phyloP scores from a whole-genome alignment of 2,329 filamentous ascomycete species.

The Myrmaecium sp. region DNA sequence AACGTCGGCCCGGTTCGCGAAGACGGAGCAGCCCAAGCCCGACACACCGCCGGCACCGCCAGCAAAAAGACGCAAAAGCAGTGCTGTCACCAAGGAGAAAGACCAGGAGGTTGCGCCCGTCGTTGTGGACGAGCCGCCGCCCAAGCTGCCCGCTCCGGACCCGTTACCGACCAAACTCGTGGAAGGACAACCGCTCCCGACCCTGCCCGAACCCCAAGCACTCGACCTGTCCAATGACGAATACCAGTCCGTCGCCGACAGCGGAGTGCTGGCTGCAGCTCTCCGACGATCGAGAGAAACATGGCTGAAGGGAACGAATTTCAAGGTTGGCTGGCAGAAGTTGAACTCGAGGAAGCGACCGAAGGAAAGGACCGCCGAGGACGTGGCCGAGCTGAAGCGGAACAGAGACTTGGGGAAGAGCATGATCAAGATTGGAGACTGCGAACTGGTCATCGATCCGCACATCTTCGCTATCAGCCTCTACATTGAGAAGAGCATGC shows the following conservation, averaged over 20 bases:
- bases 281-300: conserved; percentile 50
- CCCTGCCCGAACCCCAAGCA: conserved; percentile 49
- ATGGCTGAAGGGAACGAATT: conserved; percentile 12
- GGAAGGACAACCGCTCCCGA: conserved; percentile 53
- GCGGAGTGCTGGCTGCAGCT: conserved; percentile 59
- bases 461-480: conserved; percentile 64
- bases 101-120: background rate
- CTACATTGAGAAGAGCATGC: conserved; percentile 52
- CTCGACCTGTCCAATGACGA: conserved; percentile 45
- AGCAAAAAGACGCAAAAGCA: conserved; percentile 3
- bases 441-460: conserved; percentile 62
- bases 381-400: conserved; percentile 37
- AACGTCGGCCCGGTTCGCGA: no score
- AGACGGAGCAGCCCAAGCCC: conserved; percentile 4
- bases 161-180: conserved; percentile 45
- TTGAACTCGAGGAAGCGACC: conserved; percentile 4
- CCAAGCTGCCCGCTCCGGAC: conserved; percentile 1
- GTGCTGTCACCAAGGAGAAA: conserved; percentile 4
- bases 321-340: conserved; percentile 36
- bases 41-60: conserved; percentile 2
- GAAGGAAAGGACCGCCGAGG: conserved; percentile 48
- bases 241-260: conserved; percentile 59
- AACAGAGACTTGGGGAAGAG: conserved; percentile 33
- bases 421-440: conserved; percentile 23
- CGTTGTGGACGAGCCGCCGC: conserved; percentile 1